Base-by-base conservation (phyloP, 2,329 filamentous ascomycete species). In the Thielaviopsis musarum region DNA sequence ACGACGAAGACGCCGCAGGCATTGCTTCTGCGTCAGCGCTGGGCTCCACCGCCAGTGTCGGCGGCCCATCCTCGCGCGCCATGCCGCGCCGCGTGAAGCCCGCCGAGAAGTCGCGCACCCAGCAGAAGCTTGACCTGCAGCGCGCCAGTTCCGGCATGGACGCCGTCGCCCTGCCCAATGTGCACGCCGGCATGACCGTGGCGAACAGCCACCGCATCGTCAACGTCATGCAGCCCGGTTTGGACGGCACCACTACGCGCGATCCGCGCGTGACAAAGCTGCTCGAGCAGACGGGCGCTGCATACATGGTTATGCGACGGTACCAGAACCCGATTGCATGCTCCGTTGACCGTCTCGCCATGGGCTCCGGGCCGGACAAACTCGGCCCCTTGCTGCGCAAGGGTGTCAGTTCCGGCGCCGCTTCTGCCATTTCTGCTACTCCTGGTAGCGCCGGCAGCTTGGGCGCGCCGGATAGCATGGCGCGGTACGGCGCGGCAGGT, bases 81-180 rank as follows among this genome's bases (percentile, higher is more conserved):
- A 49, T 49, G 45, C 45, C 45, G n/a, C 45, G n/a, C n/a, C 45
- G 45, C 45, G n/a, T 49, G n/a, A 71, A 72, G 1, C 69, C 75
- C 0, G 75, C 77, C 1, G 77, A 81, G 61, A 76, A 80, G 64
- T 87, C 83, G 58, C 77, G 85, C 15, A 87, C 84, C 1, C 84
- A 88, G 69, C 84, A 88, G 68, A 89, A 89, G 66, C 74, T 89
- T 15, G 84, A 87, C 70, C 75, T 89, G 1, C 84, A 88, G 66
- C 79, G 85, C 45, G 85, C 84, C 30, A 86, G 83, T 66, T 87
- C 84, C 3, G 81, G 79, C 64, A 83, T 88, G 54, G 85, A 88
- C 64, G 81, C 82, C 0, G 72, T 62, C 73, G 67, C 56, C 17
- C 30, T 52, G 26, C 57, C 58, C 22, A 57, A 19, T 28, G 22